Evolutionary conservation across 192 early-diverging fungal genomes (phyloP).

Genomic region (Pecoramyces ruminantium): DNA sequence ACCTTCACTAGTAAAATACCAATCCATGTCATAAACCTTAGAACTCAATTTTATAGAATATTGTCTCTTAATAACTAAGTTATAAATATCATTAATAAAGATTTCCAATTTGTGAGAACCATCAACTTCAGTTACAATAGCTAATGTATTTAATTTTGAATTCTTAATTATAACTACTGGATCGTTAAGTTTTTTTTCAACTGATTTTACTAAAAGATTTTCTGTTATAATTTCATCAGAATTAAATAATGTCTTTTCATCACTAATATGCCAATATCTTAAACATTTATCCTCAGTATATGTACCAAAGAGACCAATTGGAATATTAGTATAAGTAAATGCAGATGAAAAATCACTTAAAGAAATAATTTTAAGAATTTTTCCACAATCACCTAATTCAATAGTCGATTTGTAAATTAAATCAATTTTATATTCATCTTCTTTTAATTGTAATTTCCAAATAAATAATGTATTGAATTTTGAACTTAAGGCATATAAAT

Average conservation of each 20-base stretch:
- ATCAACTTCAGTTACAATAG: not conserved
- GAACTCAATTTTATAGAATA: not conserved
- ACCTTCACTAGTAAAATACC: slow-evolving; percentile 59
- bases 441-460: not conserved
- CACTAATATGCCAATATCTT: not conserved
- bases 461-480: not conserved
- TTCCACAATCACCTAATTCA: not conserved
- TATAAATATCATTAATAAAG: not conserved
- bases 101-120: not conserved
- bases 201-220: not conserved
- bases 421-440: not conserved
- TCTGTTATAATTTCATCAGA: not conserved
- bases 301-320: not conserved
- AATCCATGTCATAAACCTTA: slow-evolving; percentile 27
- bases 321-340: not conserved
- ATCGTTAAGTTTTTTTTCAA: not conserved
- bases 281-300: not conserved
- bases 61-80: not conserved
- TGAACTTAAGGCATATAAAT: not conserved
- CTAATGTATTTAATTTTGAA: not conserved
- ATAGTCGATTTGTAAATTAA: not conserved
- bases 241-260: not conserved
- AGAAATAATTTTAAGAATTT: not conserved
- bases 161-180: not conserved
- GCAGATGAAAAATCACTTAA: not conserved